Evolutionary conservation across 805 yeast genomes (phyloP).

Genomic region (Saccharomycopsis oosterbeekiorum): DNA sequence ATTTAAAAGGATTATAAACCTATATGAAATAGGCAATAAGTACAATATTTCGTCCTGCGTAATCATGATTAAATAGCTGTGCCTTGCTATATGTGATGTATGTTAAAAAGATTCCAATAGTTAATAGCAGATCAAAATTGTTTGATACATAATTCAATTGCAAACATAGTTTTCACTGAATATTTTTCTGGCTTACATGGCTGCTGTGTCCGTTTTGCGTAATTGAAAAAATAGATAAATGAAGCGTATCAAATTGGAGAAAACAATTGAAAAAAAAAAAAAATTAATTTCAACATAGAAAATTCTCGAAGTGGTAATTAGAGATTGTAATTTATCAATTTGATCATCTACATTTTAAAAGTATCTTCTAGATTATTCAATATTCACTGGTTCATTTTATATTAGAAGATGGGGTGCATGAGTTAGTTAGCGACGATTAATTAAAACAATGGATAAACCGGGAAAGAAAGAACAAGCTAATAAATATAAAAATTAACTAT

Average conservation of each 20-base stretch:
- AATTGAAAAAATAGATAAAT: too few relatives aligned
- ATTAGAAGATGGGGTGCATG: not conserved
- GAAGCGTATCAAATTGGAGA: too few relatives aligned
- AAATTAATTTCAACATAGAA: not conserved
- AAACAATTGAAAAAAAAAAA: not conserved
- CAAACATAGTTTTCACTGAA: not conserved
- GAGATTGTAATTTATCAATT: not conserved
- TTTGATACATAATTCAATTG: not conserved
- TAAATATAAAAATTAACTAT: not conserved
- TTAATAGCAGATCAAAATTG: not conserved
- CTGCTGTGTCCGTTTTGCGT: not conserved
- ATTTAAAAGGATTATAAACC: conserved; percentile 9
- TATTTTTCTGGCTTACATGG: not conserved
- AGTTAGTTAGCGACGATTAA: not conserved
- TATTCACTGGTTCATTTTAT: not conserved
- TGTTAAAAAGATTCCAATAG: not conserved
- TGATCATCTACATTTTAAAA: not conserved
- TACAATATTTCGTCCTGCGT: not conserved
- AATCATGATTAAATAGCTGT: not conserved
- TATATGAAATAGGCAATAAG: conserved; percentile 8
- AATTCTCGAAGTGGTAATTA: too few relatives aligned
- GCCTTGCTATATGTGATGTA: not conserved
- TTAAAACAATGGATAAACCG: not conserved
- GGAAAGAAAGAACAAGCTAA: not conserved
- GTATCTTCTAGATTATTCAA: not conserved